Base-by-base conservation (phyloP, 192 early-diverging fungal species). In the Linderina pennispora region DNA sequence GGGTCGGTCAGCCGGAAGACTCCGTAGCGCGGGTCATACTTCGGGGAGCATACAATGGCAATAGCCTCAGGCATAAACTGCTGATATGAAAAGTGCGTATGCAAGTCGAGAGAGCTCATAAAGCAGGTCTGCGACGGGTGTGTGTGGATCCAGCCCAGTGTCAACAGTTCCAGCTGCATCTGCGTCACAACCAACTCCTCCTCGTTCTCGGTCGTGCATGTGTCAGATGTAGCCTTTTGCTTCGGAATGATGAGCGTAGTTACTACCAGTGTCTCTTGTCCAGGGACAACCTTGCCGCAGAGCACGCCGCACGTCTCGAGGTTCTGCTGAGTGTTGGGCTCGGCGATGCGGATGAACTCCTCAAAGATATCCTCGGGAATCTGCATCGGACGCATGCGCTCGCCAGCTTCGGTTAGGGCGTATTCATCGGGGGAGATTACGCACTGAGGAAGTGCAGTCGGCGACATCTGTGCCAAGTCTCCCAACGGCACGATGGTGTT, bases 81-180 rank as follows among this genome's bases (percentile, higher is more conserved):
- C 62, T 94, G 92, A 56, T 92, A 93, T 1, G 89, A 85, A 48
- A 79, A 91, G 45, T 94, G 92, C 5, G 91, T 94, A 65, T 94
- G 92, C 40, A 94, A 55, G 56, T 94, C 92, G 9, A 94, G 80
- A 4, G 91, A 93, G 54, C 84, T 87, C 84, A 94, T 82, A 53
- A 94, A 94, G 54, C 92, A 93, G 5, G 92, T 82, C 67, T 94
- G 92, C n/a, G 88, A 83, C 16, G 92, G 92, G 62, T 93, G 90
- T 3, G 89, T 92, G 69, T 91, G 89, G 37, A 91, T 89, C 92
- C 92, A 94, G 18, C 92, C 92, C 26, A 93, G 57, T 7, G 89
- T 87, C 36, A 94, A 62, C 33, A 94, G 50, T 9, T 93, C 82
- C 19, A 81, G 53, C 21, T 79, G 62, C 43, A 82, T 82, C 50